phyloP scores from a whole-genome alignment of 257 asterid genomes.

The Rhazya stricta region DNA sequence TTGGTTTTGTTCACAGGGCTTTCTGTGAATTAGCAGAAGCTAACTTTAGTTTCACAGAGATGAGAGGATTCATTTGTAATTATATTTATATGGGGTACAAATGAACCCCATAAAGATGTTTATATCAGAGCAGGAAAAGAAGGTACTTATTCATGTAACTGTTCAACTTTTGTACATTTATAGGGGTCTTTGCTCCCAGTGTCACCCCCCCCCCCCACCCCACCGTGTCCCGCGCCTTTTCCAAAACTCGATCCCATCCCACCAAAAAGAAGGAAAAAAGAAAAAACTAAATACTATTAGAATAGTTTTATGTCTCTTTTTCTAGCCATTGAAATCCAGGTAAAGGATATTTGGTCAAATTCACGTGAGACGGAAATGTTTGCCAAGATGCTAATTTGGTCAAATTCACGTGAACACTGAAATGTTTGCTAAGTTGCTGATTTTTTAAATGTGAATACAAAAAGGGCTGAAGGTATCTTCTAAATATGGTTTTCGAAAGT shows the following conservation, averaged over 20 bases:
- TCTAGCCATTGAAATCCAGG: background rate
- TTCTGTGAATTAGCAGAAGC: constrained; percentile 15
- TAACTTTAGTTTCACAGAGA: constrained; percentile 18
- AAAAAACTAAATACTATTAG: background rate
- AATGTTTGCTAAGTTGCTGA: too few species aligned
- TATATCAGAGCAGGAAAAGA: constrained; percentile 11
- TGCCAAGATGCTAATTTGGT: background rate
- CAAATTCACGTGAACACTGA: too few species aligned
- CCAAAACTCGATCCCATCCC: too few species aligned
- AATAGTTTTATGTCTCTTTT: too few species aligned
- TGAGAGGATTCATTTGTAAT: constrained; percentile 18
- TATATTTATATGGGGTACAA: background rate
- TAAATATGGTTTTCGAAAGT: background rate
- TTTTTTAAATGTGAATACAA: background rate
- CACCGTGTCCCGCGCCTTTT: too few species aligned
- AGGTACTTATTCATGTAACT: constrained; percentile 7
- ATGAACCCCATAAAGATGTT: constrained; percentile 2
- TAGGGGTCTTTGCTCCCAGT: background rate
- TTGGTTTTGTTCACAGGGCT: constrained; percentile 12
- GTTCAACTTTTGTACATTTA: constrained; percentile 20
- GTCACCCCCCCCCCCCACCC: background rate
- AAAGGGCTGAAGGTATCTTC: background rate
- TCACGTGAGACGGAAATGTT: background rate
- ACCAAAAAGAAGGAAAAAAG: background rate
- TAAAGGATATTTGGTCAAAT: constrained; percentile 1